Conservation (phyloP, 495 filamentous ascomycete genomes). For the Xylaria cubensis region DNA sequence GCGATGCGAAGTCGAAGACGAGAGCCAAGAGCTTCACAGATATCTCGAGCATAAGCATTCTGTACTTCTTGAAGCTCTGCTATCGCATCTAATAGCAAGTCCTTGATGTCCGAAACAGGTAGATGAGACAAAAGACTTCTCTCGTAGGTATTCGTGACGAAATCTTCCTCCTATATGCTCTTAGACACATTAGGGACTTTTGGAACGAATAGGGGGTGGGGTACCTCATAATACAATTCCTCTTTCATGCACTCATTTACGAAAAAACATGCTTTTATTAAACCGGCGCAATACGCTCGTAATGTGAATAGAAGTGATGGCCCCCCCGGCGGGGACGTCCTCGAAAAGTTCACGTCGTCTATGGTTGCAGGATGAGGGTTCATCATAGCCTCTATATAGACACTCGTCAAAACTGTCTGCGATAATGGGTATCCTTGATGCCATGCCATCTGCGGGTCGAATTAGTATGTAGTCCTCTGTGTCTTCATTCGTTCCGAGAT, state of each 20-base stretch:
- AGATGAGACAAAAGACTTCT: slow-evolving; percentile 73
- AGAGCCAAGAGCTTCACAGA: slow-evolving; percentile 65
- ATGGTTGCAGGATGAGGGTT: slow-evolving; percentile 70
- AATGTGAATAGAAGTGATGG: slow-evolving; percentile 70
- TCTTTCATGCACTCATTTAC: slow-evolving; percentile 75
- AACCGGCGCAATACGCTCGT: slow-evolving; percentile 82
- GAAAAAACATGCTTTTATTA: slow-evolving; percentile 82
- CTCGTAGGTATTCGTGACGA: slow-evolving; percentile 87
- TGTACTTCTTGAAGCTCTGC: slow-evolving; percentile 56
- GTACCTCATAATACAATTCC: slow-evolving; percentile 88
- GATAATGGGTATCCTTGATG: slow-evolving; percentile 92
- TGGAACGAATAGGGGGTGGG: background rate
- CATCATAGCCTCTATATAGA: slow-evolving; percentile 87
- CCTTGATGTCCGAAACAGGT: slow-evolving; percentile 60
- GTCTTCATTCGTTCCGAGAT: background rate
- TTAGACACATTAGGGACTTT: slow-evolving; percentile 34
- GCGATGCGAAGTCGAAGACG: slow-evolving; percentile 69
- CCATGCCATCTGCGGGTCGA: slow-evolving; percentile 80
- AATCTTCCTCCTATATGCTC: slow-evolving; percentile 85
- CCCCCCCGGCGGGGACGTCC: slow-evolving; percentile 39
- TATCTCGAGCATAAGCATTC: slow-evolving; percentile 52
- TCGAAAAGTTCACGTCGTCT: slow-evolving; percentile 72
- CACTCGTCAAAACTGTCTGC: slow-evolving; percentile 92
- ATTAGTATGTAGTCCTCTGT: slow-evolving; percentile 3
- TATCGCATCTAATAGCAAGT: slow-evolving; percentile 66